Evolutionary conservation across 768 basidiomycete genomes (phyloP).

Genomic region (Mycena haematopus): DNA sequence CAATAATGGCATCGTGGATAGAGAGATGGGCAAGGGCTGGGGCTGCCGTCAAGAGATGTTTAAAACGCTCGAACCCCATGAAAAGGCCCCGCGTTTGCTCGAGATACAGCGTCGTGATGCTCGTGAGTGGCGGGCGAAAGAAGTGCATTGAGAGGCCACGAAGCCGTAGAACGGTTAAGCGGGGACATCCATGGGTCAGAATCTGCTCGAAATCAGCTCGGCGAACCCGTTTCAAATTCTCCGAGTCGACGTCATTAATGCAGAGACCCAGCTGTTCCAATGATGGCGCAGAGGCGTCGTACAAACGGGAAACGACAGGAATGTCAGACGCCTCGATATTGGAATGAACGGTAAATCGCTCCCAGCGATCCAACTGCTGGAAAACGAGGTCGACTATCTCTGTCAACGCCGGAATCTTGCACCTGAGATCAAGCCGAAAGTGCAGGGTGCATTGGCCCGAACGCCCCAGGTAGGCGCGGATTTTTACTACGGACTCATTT

Average conservation of each 20-base stretch:
- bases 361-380: conserved; percentile 44
- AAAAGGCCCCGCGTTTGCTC: conserved; percentile 47
- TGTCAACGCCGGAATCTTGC: conserved; percentile 1
- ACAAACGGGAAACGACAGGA: conserved; percentile 40
- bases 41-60: conserved; percentile 34
- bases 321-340: conserved; percentile 34
- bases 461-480: conserved; percentile 24
- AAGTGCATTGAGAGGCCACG: conserved; percentile 50
- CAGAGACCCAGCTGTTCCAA: conserved; percentile 49
- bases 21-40: conserved; percentile 47
- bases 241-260: conserved; percentile 39
- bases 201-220: conserved; percentile 32
- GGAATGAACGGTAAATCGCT: conserved; percentile 41
- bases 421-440: conserved; percentile 17
- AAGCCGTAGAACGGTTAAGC: conserved; percentile 48
- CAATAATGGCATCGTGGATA: conserved; percentile 51
- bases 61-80: conserved; percentile 43
- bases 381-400: conserved; percentile 40
- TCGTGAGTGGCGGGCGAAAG: conserved; percentile 43
- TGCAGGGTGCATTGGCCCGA: conserved; percentile 13
- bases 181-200: conserved; percentile 38
- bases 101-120: conserved; percentile 50
- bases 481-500: conserved; percentile 10
- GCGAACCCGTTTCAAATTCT: conserved; percentile 26
- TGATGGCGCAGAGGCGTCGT: conserved; percentile 36